These are phyloP conservation scores for Lentinula guzmanii DNA, from an alignment of 768 basidiomycete species.

Conservation along the genomic window DNA sequence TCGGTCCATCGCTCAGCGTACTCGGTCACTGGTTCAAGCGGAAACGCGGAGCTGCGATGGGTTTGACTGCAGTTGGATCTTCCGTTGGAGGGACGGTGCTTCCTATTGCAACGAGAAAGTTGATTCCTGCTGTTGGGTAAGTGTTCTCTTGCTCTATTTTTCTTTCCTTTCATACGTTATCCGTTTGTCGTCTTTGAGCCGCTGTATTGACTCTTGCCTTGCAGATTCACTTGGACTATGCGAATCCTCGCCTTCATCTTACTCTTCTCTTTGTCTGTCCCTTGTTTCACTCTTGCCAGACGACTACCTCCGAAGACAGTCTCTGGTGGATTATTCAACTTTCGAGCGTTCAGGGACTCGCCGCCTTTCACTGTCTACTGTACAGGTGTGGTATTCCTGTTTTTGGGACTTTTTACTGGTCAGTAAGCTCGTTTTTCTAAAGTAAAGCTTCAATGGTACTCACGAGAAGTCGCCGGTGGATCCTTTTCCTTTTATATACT, in stretches of 20 bases:
- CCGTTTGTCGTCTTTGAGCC: not conserved
- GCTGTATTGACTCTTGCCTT: not conserved
- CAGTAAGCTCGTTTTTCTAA: constrained; percentile 5
- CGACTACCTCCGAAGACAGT: constrained; percentile 47
- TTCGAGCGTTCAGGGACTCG: constrained; percentile 27
- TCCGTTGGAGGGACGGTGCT: constrained; percentile 59
- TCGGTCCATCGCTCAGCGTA: constrained; percentile 43
- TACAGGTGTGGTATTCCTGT: constrained; percentile 35
- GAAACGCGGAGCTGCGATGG: constrained; percentile 46
- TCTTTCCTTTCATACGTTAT: not conserved
- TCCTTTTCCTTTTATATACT: not conserved
- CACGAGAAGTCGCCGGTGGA: no score
- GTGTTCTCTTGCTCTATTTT: constrained; percentile 6
- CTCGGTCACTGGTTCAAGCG: constrained; percentile 63
- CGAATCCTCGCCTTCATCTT: constrained; percentile 58
- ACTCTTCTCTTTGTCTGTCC: constrained; percentile 37
- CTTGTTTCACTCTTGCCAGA: constrained; percentile 39
- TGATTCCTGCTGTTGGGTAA: constrained; percentile 51
- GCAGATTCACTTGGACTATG: constrained; percentile 69
- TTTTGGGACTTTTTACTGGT: constrained; percentile 62
- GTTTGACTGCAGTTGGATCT: constrained; percentile 48
- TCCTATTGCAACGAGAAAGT: constrained; percentile 49
- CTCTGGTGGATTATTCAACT: constrained; percentile 50
- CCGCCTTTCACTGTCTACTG: constrained; percentile 49
- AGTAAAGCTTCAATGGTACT: no score